These are phyloP conservation scores for Hanseniaspora lindneri DNA, from an alignment of 805 yeast genomes.

Conservation along the genomic window DNA sequence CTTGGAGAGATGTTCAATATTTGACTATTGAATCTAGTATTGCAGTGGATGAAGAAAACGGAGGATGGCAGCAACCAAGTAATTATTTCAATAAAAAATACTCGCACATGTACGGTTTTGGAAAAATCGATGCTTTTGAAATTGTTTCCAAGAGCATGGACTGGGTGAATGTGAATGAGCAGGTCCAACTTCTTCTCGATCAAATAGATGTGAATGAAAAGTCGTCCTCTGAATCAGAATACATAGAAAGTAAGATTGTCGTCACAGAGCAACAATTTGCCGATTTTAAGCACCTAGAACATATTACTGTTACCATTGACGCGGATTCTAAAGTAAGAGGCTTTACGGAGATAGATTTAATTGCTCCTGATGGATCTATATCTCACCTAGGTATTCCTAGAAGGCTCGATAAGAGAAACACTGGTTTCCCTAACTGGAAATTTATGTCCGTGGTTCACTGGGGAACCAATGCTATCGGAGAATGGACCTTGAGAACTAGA, in stretches of 20 bases:
- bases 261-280: conserved; percentile 41
- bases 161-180: conserved; percentile 87
- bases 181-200: conserved; percentile 61
- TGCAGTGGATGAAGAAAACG: conserved; percentile 49
- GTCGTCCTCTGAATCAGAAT: conserved; percentile 20
- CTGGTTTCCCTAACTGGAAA: conserved; percentile 72
- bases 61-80: conserved; percentile 51
- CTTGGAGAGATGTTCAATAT: conserved; percentile 95
- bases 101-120: conserved; percentile 85
- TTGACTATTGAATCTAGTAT: conserved; percentile 60
- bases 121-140: conserved; percentile 70
- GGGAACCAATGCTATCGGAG: conserved; percentile 88
- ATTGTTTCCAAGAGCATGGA: conserved; percentile 58
- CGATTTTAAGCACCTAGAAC: conserved; percentile 59
- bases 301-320: conserved; percentile 69
- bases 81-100: conserved; percentile 57
- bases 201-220: conserved; percentile 29
- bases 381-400: conserved; percentile 68
- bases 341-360: conserved; percentile 46
- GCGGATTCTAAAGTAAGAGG: conserved; percentile 60
- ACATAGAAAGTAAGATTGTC: conserved; percentile 31
- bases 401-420: conserved; percentile 39
- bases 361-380: conserved; percentile 62
- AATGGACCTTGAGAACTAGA: conserved; percentile 65
- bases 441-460: conserved; percentile 98